phyloP scores from a whole-genome alignment of 1,284 basidiomycete genomes.

The Austroboletus niveus region DNA sequence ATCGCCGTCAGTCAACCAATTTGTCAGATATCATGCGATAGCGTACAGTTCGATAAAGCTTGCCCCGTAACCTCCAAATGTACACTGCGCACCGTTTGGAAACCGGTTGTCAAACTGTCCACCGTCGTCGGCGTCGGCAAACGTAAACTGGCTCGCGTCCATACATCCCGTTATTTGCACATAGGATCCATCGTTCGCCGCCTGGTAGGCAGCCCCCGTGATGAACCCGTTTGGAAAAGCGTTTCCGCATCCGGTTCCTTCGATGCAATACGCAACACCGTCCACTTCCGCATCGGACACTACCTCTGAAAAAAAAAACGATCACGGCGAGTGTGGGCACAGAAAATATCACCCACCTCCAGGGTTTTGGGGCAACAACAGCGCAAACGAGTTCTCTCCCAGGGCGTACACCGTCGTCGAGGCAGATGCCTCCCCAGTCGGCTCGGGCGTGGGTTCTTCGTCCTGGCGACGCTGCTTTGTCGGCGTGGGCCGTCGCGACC shows the following conservation, averaged over 20 bases:
- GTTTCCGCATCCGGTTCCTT: conserved; percentile 30
- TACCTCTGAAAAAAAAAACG: conserved; percentile 30
- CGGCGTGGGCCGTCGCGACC: conserved; percentile 9
- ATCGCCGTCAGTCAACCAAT: not conserved
- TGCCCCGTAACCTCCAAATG: conserved; percentile 48
- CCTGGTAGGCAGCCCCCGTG: conserved; percentile 37
- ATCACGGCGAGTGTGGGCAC: not conserved
- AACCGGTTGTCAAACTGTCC: conserved; percentile 51
- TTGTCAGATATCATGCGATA: not conserved
- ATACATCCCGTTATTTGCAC: conserved; percentile 55
- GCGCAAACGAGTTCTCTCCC: conserved; percentile 36
- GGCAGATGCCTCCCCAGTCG: conserved; percentile 40
- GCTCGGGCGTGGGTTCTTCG: conserved; percentile 43
- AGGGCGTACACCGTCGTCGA: conserved; percentile 42
- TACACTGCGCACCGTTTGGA: conserved; percentile 52
- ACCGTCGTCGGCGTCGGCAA: conserved; percentile 41
- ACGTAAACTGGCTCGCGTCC: conserved; percentile 38
- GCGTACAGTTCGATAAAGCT: conserved; percentile 52
- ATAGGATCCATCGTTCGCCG: conserved; percentile 40
- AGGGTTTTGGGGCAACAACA: conserved; percentile 38
- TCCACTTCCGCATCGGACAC: conserved; percentile 46
- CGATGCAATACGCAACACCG: conserved; percentile 39
- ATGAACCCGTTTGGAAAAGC: conserved; percentile 41
- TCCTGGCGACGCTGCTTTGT: conserved; percentile 28
- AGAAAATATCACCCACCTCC: conserved; percentile 34